These are phyloP conservation scores for Aspergillus steynii DNA, from an alignment of 495 filamentous ascomycete genomes.

Conservation along the genomic window DNA sequence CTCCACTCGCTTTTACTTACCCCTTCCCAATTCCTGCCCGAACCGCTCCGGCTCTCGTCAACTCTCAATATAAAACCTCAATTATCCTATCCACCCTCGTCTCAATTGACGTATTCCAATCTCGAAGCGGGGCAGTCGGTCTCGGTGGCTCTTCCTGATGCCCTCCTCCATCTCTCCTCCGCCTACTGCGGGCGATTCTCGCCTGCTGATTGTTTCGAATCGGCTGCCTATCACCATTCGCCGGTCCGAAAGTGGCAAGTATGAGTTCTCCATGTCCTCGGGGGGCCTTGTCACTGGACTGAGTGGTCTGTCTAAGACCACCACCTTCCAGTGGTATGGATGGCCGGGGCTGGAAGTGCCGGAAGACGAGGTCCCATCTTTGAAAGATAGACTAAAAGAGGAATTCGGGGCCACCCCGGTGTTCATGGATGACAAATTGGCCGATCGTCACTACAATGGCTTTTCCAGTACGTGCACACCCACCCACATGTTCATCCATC, in stretches of 20 bases:
- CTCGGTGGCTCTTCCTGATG: neutral
- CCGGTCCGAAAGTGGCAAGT: conserved; percentile 77
- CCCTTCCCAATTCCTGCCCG: neutral
- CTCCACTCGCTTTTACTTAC: neutral
- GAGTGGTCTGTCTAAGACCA: conserved; percentile 84
- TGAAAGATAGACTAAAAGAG: conserved; percentile 67
- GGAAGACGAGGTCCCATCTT: conserved; percentile 61
- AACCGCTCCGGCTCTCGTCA: neutral
- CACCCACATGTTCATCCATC: neutral
- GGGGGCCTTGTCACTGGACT: conserved; percentile 91
- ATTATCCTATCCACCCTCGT: neutral
- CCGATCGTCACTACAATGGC: conserved; percentile 82
- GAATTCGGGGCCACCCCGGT: conserved; percentile 74
- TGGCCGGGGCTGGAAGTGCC: conserved; percentile 92
- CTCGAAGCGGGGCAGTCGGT: neutral
- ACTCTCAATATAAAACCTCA: neutral
- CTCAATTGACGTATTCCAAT: neutral
- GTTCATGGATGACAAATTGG: conserved; percentile 75
- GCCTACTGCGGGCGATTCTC: neutral
- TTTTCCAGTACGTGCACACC: conserved; percentile 68
- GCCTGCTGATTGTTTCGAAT: conserved; percentile 84
- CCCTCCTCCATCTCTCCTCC: neutral
- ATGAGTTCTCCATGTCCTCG: conserved; percentile 91
- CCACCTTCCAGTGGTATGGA: conserved; percentile 95
- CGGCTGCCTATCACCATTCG: conserved; percentile 95